phyloP scores from a whole-genome alignment of 73 alveolate species.

The Effrenium voratum region DNA sequence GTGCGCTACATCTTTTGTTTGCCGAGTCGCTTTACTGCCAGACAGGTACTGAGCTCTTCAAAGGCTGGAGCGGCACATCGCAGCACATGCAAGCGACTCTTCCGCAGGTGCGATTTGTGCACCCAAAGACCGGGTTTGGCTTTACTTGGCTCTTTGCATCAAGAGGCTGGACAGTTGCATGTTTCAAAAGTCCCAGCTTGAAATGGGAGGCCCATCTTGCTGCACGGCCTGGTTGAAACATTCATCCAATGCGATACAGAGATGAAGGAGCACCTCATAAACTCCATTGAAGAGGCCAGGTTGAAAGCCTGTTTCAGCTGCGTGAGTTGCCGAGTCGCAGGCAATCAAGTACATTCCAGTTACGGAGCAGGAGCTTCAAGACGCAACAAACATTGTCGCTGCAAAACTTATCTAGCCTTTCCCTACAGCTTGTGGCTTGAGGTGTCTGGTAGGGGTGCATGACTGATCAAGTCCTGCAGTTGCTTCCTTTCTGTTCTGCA shows the following conservation, averaged over 20 bases:
- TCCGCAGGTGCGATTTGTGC: slow-evolving; percentile 71
- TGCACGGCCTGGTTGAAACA: slow-evolving; percentile 81
- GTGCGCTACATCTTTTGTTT: too few species aligned
- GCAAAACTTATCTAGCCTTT: neutral
- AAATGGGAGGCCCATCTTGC: slow-evolving; percentile 52
- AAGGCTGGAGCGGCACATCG: neutral
- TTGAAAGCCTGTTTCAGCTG: neutral
- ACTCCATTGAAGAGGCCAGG: slow-evolving; percentile 85
- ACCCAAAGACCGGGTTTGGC: slow-evolving; percentile 76
- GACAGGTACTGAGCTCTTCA: slow-evolving; percentile 85
- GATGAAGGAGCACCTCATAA: slow-evolving; percentile 92
- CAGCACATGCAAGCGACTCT: neutral
- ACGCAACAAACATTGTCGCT: too few species aligned
- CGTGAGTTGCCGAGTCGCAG: too few species aligned
- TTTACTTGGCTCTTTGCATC: slow-evolving; percentile 79
- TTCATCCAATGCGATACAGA: slow-evolving; percentile 59
- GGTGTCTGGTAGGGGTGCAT: too few species aligned
- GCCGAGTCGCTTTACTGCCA: too few species aligned
- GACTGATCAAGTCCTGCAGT: too few species aligned
- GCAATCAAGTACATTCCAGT: slow-evolving; percentile 72
- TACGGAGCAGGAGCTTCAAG: slow-evolving; percentile 60
- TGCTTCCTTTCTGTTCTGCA: too few species aligned
- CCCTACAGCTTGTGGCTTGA: too few species aligned
- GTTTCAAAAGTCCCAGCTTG: neutral
- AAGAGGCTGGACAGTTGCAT: neutral